A percentile compares a stretch with the other conserved stretches of the same genome.
Conservation (phyloP, 192 early-diverging fungal species). For the Funneliformis mosseae region DNA sequence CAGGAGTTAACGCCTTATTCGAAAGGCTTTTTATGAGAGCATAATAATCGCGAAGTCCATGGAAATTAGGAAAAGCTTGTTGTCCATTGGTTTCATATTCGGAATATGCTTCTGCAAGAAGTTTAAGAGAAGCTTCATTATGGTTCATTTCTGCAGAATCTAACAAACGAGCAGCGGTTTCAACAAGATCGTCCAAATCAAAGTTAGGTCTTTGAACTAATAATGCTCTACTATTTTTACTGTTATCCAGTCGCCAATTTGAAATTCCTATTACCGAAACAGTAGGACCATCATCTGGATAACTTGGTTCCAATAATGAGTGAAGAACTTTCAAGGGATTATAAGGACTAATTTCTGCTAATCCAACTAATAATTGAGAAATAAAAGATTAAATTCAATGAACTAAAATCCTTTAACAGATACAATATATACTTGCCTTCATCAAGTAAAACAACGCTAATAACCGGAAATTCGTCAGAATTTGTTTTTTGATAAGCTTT, state of each 20-base stretch:
- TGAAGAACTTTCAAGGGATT: slow-evolving; percentile 32
- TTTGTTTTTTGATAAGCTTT: slow-evolving; percentile 23
- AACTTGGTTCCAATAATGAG: slow-evolving; percentile 21
- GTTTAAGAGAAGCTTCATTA: not conserved
- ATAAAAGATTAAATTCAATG: not conserved
- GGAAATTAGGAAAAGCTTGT: slow-evolving; percentile 24
- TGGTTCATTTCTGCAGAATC: not conserved
- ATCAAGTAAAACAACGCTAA: slow-evolving; percentile 36
- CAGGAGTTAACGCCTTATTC: not conserved
- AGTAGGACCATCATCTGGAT: slow-evolving; percentile 15
- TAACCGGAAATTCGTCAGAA: slow-evolving; percentile 29
- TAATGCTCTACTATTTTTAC: slow-evolving; percentile 33
- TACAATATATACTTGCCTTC: slow-evolving; percentile 22
- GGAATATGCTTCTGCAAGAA: slow-evolving; percentile 20
- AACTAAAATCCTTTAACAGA: not conserved
- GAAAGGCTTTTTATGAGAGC: slow-evolving; percentile 27
- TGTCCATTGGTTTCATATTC: slow-evolving; percentile 25
- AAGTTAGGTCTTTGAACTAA: slow-evolving; percentile 36
- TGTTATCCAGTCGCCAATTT: slow-evolving; percentile 35
- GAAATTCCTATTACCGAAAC: slow-evolving; percentile 33
- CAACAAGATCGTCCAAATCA: slow-evolving; percentile 17
- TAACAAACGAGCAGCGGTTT: slow-evolving; percentile 16
- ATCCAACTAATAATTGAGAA: slow-evolving; percentile 13
- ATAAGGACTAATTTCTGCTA: slow-evolving; percentile 21
- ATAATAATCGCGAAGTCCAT: slow-evolving; percentile 34